Base-by-base conservation (phyloP, 73 alveolate species). In the Symbiodinium pilosum region DNA sequence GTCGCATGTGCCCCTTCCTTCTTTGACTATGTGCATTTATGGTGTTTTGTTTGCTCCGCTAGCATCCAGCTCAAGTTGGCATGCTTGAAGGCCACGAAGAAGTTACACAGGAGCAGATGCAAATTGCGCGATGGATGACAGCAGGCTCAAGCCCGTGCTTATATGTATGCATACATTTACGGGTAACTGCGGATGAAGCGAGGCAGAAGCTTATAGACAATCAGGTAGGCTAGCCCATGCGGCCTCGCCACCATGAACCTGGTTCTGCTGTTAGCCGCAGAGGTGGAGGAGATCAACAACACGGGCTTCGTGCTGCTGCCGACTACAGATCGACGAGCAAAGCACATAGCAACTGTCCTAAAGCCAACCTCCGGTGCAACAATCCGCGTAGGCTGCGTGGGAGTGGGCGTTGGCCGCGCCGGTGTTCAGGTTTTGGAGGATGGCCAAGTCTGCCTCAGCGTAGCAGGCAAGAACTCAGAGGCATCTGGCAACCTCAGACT, bases 321-420 rank as follows among this genome's bases (percentile, higher is more conserved):
- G 0, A 30, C 84, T 3, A 41, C 42, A 16, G 98, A 93, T 43
- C 93, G 92, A 2, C 84, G 98, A 30, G 68, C 93, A 47, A 28
- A 32, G 71, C 98, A 93, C 84, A 93, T 93, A n/a, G 64, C 47
- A 75, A 93, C 98, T 14, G 98, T 93, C 59, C 84, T 93, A 9
- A 93, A 93, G 85, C 98, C 98, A 16, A 89, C 9, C 30, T 85
- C 98, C 3, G 85, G 92, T 2, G 92, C 98, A 36, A 77, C 92
- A 38, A 12, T 93, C 47, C 92, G 93, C 39, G 93, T 93, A 24
- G 98, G 98, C 36, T 81, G 51, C 43, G 84, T 93, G 83, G 93
- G 71, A 41, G 85, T 43, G 4, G 98, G 98, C 18, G 92, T 81
- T 26, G 98, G 98, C 32, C 83, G 93, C 1, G 85, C 86, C 24